Evolutionary conservation across 2,329 filamentous ascomycete species (phyloP).

Genomic region (Arachnomyces sp.): DNA sequence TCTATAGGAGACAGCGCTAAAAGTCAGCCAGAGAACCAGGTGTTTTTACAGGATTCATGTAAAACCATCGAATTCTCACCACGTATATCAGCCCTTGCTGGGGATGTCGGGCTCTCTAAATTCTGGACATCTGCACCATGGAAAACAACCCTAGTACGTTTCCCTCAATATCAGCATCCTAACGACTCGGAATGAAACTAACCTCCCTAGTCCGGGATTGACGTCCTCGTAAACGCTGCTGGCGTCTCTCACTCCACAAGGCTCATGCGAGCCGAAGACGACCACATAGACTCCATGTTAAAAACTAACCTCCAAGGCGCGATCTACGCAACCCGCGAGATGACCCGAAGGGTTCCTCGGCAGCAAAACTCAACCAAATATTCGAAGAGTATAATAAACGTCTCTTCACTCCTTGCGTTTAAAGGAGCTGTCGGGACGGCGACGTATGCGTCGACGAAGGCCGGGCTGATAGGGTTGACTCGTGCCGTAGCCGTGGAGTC

Average conservation of each 20-base stretch:
- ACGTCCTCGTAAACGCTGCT: conserved; percentile 71
- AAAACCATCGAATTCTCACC: too few species aligned
- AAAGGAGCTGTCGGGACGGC: conserved; percentile 64
- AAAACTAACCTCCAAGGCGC: conserved; percentile 58
- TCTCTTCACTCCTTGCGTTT: conserved; percentile 66
- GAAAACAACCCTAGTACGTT: conserved; percentile 31
- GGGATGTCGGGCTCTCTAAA: conserved; percentile 24
- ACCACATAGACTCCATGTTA: conserved; percentile 52
- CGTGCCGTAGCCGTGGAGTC: conserved; percentile 26
- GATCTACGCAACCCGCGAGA: conserved; percentile 31
- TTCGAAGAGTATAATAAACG: conserved; percentile 69
- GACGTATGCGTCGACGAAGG: conserved; percentile 72
- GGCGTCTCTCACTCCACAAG: conserved; percentile 62
- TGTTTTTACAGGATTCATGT: conserved; percentile 6
- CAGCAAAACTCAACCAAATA: conserved; percentile 19
- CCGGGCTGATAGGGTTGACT: conserved; percentile 61
- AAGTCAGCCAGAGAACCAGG: conserved; percentile 1
- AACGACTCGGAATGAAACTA: too few species aligned
- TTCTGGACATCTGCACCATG: conserved; percentile 26
- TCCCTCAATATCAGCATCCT: conserved; percentile 2
- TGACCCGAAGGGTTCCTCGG: conserved; percentile 30
- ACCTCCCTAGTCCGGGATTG: conserved; percentile 27
- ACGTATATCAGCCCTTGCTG: conserved; percentile 25
- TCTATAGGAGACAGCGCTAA: too few species aligned
- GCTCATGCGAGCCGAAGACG: conserved; percentile 48